phyloP scores from a whole-genome alignment of 208 protist genomes.

The Crithidia brevicula region DNA sequence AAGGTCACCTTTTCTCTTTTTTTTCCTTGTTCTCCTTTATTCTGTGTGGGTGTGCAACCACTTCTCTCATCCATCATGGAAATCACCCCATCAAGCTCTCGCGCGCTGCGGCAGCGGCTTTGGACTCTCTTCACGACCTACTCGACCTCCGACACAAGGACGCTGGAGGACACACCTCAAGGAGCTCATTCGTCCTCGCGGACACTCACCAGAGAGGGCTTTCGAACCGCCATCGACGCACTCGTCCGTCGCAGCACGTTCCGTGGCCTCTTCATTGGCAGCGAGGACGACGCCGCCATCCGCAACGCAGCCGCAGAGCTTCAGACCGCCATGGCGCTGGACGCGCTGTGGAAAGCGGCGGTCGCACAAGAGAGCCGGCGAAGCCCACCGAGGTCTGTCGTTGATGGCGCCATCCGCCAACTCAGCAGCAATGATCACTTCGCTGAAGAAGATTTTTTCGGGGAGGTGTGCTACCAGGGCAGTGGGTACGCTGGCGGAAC shows the following conservation, averaged over 20 bases:
- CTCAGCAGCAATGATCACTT: slow-evolving; percentile 12
- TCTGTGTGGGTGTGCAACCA: background rate
- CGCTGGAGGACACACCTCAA: background rate
- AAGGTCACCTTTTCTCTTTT: background rate
- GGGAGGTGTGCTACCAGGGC: slow-evolving; percentile 6
- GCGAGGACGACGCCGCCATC: slow-evolving; percentile 18
- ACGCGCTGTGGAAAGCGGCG: slow-evolving; percentile 15
- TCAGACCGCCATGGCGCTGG: slow-evolving; percentile 3
- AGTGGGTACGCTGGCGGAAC: too few species aligned
- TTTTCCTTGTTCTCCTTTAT: background rate
- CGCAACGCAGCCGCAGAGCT: slow-evolving; percentile 12
- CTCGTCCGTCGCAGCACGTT: slow-evolving; percentile 23
- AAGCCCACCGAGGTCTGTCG: background rate
- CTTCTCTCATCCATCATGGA: slow-evolving; percentile 21
- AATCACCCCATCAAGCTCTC: slow-evolving; percentile 25
- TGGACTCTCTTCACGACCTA: slow-evolving; percentile 19
- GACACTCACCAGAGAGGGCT: background rate
- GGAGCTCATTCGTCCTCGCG: too few species aligned
- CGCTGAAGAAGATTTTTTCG: slow-evolving; percentile 6
- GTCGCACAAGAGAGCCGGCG: background rate
- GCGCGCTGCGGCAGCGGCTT: slow-evolving; percentile 22
- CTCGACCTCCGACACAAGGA: background rate
- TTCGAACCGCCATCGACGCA: slow-evolving; percentile 11
- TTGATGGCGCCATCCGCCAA: background rate
- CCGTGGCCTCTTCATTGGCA: slow-evolving; percentile 21